Percentiles rank a stretch among this genome's conserved stretches.
phyloP scores from a whole-genome alignment of 192 early-diverging fungal species.

The Ambispora gerdemannii region DNA sequence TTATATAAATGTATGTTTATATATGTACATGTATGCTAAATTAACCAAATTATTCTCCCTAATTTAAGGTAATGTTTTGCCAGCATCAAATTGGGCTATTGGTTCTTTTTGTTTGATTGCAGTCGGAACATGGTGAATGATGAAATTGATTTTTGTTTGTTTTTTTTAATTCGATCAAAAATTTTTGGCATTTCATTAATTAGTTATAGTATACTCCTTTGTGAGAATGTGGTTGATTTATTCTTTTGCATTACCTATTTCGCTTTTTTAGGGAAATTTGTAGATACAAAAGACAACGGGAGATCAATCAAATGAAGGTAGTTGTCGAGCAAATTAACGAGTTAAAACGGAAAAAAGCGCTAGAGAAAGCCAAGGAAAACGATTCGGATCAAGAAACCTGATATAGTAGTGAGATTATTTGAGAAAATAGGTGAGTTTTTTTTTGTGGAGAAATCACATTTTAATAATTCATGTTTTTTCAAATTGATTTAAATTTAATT shows the following conservation, averaged over 20 bases:
- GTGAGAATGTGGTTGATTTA: not conserved
- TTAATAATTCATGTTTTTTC: no score
- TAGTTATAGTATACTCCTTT: not conserved
- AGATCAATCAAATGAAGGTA: conserved; percentile 4
- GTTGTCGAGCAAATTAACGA: conserved; percentile 20
- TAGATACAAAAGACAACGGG: not conserved
- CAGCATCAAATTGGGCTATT: conserved; percentile 45
- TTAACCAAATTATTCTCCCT: conserved; percentile 1
- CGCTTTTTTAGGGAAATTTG: conserved; percentile 20
- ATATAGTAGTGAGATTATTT: no score
- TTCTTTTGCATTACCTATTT: not conserved
- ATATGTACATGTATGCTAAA: not conserved
- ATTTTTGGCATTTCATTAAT: not conserved
- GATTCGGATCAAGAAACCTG: not conserved
- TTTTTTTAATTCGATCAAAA: not conserved
- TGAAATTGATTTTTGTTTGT: conserved; percentile 1
- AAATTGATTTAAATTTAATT: no score
- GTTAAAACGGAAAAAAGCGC: conserved; percentile 6
- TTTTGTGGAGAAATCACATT: no score
- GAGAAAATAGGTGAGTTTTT: no score
- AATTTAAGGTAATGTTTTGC: conserved; percentile 33
- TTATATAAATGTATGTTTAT: not conserved
- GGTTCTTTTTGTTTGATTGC: conserved; percentile 39
- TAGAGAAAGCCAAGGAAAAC: not conserved
- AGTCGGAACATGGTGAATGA: conserved; percentile 27